A percentile compares a stretch with the other conserved stretches of the same genome.
Evolutionary conservation across 2,329 filamentous ascomycete genomes (phyloP).

Genomic region (Stachybotrys chlorohalonatus): DNA sequence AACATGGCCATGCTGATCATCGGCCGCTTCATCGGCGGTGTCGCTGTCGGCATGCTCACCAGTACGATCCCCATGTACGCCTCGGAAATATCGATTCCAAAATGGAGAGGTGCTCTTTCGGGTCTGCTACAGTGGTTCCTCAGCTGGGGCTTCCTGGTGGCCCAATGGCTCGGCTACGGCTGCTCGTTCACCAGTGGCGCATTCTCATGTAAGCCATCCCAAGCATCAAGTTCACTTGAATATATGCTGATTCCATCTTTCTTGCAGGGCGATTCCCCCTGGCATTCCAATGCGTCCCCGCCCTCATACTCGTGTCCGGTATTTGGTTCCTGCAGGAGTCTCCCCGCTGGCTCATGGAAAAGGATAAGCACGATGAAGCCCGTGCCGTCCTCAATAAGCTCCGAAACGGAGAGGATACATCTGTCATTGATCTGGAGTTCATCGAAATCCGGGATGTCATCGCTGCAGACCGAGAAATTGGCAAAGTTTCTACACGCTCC

Average conservation of each 20-base stretch:
- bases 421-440: conserved; percentile 29
- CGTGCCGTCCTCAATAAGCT: conserved; percentile 23
- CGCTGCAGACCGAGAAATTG: conserved; percentile 21
- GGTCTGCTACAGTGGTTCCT: conserved; percentile 36
- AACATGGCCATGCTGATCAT: conserved; percentile 32
- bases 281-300: conserved; percentile 17
- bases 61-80: conserved; percentile 37
- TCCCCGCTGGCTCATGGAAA: conserved; percentile 21
- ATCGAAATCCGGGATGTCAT: conserved; percentile 29
- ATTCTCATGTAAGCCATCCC: conserved; percentile 16
- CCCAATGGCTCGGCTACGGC: conserved; percentile 24
- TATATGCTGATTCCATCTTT: background rate
- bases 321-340: conserved; percentile 16
- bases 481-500: conserved; percentile 28
- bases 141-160: conserved; percentile 30
- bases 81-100: conserved; percentile 28
- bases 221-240: background rate
- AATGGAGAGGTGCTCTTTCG: conserved; percentile 26
- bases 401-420: conserved; percentile 16
- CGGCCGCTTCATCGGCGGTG: conserved; percentile 39
- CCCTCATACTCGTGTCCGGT: conserved; percentile 11
- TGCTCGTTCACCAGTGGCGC: conserved; percentile 14
- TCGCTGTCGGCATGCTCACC: conserved; percentile 38
- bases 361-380: conserved; percentile 22
- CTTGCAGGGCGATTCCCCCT: conserved; percentile 20